Conservation (phyloP, 2,329 filamentous ascomycete species). For the Claviceps maximensis region DNA sequence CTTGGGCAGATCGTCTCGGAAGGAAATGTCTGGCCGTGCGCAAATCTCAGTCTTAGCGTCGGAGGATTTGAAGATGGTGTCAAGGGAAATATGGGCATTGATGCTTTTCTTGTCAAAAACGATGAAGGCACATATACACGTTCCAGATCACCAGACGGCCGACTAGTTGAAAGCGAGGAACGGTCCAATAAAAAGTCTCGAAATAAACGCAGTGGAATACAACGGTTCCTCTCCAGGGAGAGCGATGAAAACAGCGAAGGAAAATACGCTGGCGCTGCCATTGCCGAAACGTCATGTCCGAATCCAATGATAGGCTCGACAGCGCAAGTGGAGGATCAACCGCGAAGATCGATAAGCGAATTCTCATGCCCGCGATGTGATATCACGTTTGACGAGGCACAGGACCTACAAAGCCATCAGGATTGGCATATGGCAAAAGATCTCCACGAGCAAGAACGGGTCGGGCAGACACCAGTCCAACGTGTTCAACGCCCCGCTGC, state of each 20-base stretch:
- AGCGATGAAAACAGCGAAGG: neutral
- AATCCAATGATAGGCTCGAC: neutral
- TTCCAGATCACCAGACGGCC: slow-evolving; percentile 8
- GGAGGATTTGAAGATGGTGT: slow-evolving; percentile 86
- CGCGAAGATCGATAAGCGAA: neutral
- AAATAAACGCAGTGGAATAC: slow-evolving; percentile 36
- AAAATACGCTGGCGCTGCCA: neutral
- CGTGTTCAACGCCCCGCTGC: slow-evolving; percentile 22
- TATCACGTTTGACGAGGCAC: slow-evolving; percentile 40
- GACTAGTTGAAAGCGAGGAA: slow-evolving; percentile 2
- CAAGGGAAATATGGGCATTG: slow-evolving; percentile 73
- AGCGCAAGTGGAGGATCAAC: neutral
- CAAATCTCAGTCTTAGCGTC: slow-evolving; percentile 79
- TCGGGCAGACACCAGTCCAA: slow-evolving; percentile 30
- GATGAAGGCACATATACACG: slow-evolving; percentile 41
- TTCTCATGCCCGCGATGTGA: slow-evolving; percentile 53
- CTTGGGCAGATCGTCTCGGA: slow-evolving; percentile 67
- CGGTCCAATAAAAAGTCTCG: slow-evolving; percentile 18
- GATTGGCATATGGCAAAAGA: slow-evolving; percentile 95
- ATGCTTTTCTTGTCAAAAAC: slow-evolving; percentile 68
- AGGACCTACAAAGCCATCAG: slow-evolving; percentile 59
- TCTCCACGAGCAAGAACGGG: slow-evolving; percentile 53
- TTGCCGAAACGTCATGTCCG: neutral
- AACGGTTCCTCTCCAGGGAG: slow-evolving; percentile 41
- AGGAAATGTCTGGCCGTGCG: slow-evolving; percentile 75